Conservation (phyloP, 192 early-diverging fungal species). For the Rhizoclosmatium sp. region DNA sequence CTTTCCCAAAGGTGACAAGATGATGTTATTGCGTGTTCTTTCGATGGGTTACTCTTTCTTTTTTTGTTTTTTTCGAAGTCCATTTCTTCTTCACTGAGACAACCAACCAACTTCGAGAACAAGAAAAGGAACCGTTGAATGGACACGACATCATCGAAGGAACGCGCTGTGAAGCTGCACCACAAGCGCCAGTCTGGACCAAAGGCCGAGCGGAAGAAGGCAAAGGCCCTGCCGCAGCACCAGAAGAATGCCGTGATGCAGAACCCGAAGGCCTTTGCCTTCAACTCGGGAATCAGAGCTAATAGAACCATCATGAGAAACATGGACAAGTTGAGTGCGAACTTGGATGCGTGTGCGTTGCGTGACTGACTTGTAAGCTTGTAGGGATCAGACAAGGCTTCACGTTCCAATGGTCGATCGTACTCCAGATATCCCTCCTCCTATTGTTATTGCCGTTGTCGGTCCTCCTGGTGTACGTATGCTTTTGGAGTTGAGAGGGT, state of each 20-base stretch:
- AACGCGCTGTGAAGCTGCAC: constrained; percentile 72
- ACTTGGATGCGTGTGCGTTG: not conserved
- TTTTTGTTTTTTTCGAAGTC: not conserved
- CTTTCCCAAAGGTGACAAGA: too few relatives aligned
- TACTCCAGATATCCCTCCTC: constrained; percentile 88
- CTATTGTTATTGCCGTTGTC: constrained; percentile 93
- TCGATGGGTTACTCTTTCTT: not conserved
- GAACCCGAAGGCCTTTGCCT: constrained; percentile 77
- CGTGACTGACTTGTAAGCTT: not conserved
- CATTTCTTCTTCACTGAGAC: not conserved
- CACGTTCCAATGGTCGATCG: constrained; percentile 97
- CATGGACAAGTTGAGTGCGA: constrained; percentile 59
- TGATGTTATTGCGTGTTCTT: too few relatives aligned
- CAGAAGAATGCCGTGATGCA: constrained; percentile 81
- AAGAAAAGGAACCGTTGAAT: not conserved
- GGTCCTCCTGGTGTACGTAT: constrained; percentile 85
- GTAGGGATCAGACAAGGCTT: constrained; percentile 82
- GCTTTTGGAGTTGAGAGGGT: not conserved
- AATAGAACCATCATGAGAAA: constrained; percentile 83
- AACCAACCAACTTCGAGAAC: not conserved
- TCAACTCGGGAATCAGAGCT: constrained; percentile 63
- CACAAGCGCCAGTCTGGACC: constrained; percentile 82
- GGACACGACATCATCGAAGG: not conserved
- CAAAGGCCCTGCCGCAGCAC: constrained; percentile 47
- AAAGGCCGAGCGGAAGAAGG: constrained; percentile 84